These are phyloP conservation scores for Tilletiaria anomala DNA, from an alignment of 1,284 basidiomycete species.

Conservation along the genomic window DNA sequence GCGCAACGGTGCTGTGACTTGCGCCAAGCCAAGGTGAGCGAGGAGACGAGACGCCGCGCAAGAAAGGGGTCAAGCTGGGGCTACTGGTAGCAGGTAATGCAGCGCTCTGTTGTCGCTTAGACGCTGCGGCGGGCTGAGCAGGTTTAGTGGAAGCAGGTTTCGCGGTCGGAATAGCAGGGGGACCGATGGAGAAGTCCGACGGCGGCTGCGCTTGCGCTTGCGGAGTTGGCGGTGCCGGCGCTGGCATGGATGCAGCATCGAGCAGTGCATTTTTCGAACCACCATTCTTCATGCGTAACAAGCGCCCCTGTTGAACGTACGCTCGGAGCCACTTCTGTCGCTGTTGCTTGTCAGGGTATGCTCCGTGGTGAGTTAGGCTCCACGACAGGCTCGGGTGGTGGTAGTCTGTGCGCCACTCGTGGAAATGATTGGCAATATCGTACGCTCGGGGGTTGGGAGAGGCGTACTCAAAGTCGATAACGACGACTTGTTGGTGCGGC, in stretches of 20 bases:
- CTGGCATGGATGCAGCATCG: too few relatives aligned
- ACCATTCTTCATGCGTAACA: conserved; percentile 5
- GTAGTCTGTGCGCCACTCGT: conserved; percentile 36
- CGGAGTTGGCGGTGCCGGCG: background rate
- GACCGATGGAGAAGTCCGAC: background rate
- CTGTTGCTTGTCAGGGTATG: conserved; percentile 23
- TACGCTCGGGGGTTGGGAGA: conserved; percentile 30
- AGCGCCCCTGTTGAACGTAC: conserved; percentile 34
- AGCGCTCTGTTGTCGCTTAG: too few relatives aligned
- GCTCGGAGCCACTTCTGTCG: conserved; percentile 32
- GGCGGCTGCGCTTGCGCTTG: background rate
- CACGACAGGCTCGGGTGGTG: conserved; percentile 22
- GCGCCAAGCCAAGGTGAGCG: too few relatives aligned
- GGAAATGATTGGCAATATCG: conserved; percentile 36
- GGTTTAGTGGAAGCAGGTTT: too few relatives aligned
- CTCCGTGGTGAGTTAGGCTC: conserved; percentile 22
- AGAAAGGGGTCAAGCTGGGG: background rate
- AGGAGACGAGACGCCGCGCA: background rate
- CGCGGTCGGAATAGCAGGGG: background rate
- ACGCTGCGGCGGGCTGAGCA: too few relatives aligned
- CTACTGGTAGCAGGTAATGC: background rate
- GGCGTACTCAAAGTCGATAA: conserved; percentile 29
- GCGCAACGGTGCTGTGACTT: too few relatives aligned
- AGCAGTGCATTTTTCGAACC: background rate
- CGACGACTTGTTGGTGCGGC: conserved; percentile 30